Base-by-base conservation (phyloP, 2,329 filamentous ascomycete species). In the Pseudodiploospora longispora region DNA sequence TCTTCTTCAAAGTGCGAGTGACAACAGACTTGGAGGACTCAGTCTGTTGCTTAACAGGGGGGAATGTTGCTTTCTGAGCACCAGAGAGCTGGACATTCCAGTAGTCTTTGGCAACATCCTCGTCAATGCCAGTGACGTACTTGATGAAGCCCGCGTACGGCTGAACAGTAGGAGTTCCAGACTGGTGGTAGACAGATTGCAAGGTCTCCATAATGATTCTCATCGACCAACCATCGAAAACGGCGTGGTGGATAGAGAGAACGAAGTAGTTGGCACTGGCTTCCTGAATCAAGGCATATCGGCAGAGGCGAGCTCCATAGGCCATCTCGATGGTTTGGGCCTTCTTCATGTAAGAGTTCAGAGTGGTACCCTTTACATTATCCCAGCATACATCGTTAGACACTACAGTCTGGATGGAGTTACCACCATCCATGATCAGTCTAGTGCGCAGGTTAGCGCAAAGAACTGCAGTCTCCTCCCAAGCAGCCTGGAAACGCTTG, bases 141-240 rank as follows among this genome's bases (percentile, higher is more conserved):
- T 38, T 27, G 36, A 38, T 27, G 36, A 38, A 38, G 9, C 32
- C 32, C 9, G 32, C 8, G n/a, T 34, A 34, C 9, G 32, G 32
- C 32, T 9, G n/a, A 9, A 34, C 9, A 9, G n/a, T 34, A 34
- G 32, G 32, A n/a, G 9, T 34, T 9, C n/a, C 32, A 34, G 8
- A 8, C n/a, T n/a, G 8, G 8, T 9, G n/a, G n/a, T 34, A 34
- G 32, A 34, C n/a, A n/a, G 9, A 9, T 9, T 34, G 32, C 9
- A 34, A n/a, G 8, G 32, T n/a, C n/a, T 34, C 9, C n/a, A 34
- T 9, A 8, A 34, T 34, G 32, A 34, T 34, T 9, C n/a, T 19
- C 30, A 49, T 34, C 8, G 42, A 44, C 43, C 46, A 52, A 19
- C 49, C 52, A 36, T 55, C 52, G 30, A 49, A 49, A 4, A 51